Evolutionary conservation across 176 grass and related monocot species (phyloP).

Genomic region (Zea luxurians): DNA sequence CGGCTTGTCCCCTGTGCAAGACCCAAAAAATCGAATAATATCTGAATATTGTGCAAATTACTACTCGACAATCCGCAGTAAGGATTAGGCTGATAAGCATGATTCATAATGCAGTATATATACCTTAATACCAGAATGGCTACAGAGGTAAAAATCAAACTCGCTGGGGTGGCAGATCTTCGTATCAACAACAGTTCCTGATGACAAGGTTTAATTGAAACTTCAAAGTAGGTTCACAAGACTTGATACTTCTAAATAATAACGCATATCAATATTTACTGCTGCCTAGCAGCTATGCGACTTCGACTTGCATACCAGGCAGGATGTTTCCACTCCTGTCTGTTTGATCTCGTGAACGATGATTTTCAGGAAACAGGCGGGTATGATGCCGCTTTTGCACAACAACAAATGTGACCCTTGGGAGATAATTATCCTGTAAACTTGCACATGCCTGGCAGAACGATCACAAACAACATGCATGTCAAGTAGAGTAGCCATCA

Average conservation of each 20-base stretch:
- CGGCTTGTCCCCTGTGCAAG: slow-evolving; percentile 70
- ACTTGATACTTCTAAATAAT: not conserved
- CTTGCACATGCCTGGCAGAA: slow-evolving; percentile 63
- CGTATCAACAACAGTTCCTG: slow-evolving; percentile 63
- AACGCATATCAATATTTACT: not conserved
- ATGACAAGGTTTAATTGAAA: not conserved
- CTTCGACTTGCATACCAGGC: slow-evolving; percentile 50
- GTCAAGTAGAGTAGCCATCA: not conserved
- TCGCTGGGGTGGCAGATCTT: slow-evolving; percentile 80
- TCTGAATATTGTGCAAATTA: not conserved
- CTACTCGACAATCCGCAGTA: not conserved
- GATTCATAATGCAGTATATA: slow-evolving; percentile 11
- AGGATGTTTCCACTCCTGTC: slow-evolving; percentile 82
- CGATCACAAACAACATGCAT: not conserved
- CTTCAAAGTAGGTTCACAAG: not conserved
- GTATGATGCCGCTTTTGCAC: slow-evolving; percentile 94
- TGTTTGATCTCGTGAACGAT: slow-evolving; percentile 40
- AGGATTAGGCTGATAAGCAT: not conserved
- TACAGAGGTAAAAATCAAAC: slow-evolving; percentile 94
- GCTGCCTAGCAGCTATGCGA: not conserved
- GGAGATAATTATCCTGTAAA: slow-evolving; percentile 52
- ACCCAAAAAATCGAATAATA: not conserved
- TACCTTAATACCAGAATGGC: slow-evolving; percentile 90
- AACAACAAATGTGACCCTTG: slow-evolving; percentile 66
- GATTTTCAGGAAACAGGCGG: slow-evolving; percentile 68